A percentile compares a stretch with the other conserved stretches of the same genome.
Conservation (phyloP, 331 rosid genomes). For the Rhamnella rubrinervis region DNA sequence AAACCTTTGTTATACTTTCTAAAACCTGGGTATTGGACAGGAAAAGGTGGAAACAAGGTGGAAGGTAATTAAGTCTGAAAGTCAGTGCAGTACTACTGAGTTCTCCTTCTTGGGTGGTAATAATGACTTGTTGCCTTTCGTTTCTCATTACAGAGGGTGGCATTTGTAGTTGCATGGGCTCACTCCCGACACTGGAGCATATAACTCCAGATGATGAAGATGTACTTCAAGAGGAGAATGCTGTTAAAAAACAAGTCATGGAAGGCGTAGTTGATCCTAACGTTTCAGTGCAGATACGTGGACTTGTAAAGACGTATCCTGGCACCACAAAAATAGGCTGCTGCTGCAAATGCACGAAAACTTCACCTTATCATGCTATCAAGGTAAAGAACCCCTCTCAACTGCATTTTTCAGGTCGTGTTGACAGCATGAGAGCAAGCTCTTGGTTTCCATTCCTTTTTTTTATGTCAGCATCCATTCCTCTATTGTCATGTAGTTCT, state of each 20-base stretch:
- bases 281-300: conserved; percentile 77
- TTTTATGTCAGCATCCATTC: neutral
- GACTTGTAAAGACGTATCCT: conserved; percentile 80
- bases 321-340: conserved; percentile 48
- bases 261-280: conserved; percentile 48
- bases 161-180: conserved; percentile 64
- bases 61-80: conserved; percentile 48
- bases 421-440: too few species aligned
- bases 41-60: conserved; percentile 69
- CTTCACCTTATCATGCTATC: conserved; percentile 58
- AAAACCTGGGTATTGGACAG: conserved; percentile 70
- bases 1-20: conserved; percentile 71
- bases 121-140: neutral
- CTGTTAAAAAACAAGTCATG: conserved; percentile 47
- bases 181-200: conserved; percentile 47
- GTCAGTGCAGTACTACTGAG: conserved; percentile 8
- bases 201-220: conserved; percentile 74
- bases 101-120: conserved; percentile 4
- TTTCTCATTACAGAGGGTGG: conserved; percentile 55
- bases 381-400: conserved; percentile 53
- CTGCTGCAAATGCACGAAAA: conserved; percentile 58
- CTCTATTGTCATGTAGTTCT: too few species aligned
- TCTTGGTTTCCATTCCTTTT: too few species aligned
- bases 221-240: conserved; percentile 78
- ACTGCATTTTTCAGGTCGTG: neutral